Evolutionary conservation across 1,139 yeast genomes (phyloP), one percentile per base, ranked within the genome.

Genomic region (Candida neerlandica): DNA sequence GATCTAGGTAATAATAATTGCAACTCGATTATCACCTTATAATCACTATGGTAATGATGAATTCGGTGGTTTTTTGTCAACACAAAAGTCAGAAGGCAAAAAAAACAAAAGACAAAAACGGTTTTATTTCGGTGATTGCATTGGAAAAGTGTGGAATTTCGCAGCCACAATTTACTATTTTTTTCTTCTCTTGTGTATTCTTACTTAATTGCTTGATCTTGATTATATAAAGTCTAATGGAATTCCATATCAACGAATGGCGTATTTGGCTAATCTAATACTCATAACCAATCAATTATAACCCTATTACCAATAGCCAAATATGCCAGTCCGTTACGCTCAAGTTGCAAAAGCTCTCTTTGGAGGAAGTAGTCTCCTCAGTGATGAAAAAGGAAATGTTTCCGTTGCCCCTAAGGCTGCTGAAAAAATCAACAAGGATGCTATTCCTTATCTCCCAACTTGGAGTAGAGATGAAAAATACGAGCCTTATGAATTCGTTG

Each of bases 381-480:
- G 41, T 27, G 57, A 54, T 35, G 53, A 52, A 23, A 58, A 62
- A 39, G 66, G 65, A 15, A 40, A 54, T n/a, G 51, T 55, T 43
- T 62, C 71, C 1, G 65, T 74, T 41, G 59, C 65, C 30, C 37
- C 49, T 30, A 47, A 48, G 27, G 26, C 52, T 15, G 41, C 45
- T n/a, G 30, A 41, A 34, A 58, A 58, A 49, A 49, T 50, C n/a
- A 54, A 58, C 53, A 50, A 59, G 43, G 58, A 58, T 19, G 58
- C 55, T 58, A 73, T 75, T 10, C 75, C 73, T 3, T 80, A 71
- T 63, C 67, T 79, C 47, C 84, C 85, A 34, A 71, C 82, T 2
- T 80, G 84, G 83, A 72, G 72, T 51, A 73, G 72, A 16, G 61
- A 60, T 21, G 75, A 78, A 55, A 71, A 68, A 46, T 74, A 65